Conservation (phyloP, 345 rosid genomes). For the Eucalyptus urophylla region DNA sequence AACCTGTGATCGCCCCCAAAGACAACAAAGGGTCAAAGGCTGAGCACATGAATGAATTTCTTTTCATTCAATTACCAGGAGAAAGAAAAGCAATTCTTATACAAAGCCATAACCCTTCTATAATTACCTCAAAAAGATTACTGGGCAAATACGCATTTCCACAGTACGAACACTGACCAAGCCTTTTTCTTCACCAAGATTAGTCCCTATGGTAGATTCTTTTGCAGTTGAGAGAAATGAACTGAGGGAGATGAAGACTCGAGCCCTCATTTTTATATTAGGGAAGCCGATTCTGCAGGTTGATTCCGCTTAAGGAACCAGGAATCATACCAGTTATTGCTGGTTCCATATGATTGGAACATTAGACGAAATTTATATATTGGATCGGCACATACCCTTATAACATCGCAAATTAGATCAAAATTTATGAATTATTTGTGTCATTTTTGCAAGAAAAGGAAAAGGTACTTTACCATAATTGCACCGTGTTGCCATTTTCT, state of each 20-base stretch:
- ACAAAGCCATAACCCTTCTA: neutral
- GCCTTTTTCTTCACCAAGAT: neutral
- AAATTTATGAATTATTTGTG: too few relatives aligned
- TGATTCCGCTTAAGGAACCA: neutral
- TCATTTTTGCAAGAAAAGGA: too few relatives aligned
- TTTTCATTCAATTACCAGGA: neutral
- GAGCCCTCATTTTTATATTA: neutral
- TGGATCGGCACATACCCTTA: neutral
- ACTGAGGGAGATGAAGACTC: neutral
- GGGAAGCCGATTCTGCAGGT: neutral
- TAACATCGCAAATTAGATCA: neutral
- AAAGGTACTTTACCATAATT: neutral
- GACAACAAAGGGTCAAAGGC: neutral
- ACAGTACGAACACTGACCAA: neutral
- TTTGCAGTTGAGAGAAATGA: neutral
- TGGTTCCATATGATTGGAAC: too few relatives aligned
- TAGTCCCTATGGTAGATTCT: neutral
- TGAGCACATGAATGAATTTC: neutral
- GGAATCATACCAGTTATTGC: too few relatives aligned
- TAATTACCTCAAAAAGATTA: neutral
- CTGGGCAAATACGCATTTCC: neutral
- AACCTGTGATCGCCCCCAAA: neutral
- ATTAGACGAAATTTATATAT: neutral
- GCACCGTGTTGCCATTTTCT: neutral
- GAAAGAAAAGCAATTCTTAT: neutral